A percentile compares a stretch with the other conserved stretches of the same genome.
Evolutionary conservation across 2,329 filamentous ascomycete genomes (phyloP).

Genomic region (Chalaropsis thielavioides): DNA sequence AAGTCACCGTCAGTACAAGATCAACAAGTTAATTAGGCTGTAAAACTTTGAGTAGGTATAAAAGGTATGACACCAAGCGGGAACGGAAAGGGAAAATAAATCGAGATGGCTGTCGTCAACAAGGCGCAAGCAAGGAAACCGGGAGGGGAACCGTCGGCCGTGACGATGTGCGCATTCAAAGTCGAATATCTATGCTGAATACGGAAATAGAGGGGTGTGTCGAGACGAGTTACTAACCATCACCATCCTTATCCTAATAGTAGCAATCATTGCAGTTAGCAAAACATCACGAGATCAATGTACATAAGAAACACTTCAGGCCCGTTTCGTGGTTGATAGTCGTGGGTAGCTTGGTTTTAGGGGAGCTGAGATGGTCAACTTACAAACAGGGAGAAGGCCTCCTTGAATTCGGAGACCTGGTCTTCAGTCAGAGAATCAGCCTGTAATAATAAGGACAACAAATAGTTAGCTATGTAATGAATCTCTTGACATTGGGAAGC

Average conservation of each 20-base stretch:
- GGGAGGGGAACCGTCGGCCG: neutral
- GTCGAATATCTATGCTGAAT: neutral
- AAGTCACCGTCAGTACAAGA: constrained; percentile 1
- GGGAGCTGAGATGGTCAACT: constrained; percentile 30
- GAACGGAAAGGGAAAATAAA: constrained; percentile 7
- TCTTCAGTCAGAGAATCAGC: constrained; percentile 98
- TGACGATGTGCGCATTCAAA: neutral
- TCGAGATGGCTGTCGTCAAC: neutral
- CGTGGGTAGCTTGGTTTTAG: neutral
- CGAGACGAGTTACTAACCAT: constrained; percentile 49
- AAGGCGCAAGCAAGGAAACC: neutral
- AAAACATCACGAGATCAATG: neutral
- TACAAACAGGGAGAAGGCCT: constrained; percentile 99
- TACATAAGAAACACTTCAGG: neutral
- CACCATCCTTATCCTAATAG: constrained; percentile 70
- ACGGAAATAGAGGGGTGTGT: neutral
- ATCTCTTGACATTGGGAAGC: constrained; percentile 8
- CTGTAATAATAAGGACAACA: constrained; percentile 32
- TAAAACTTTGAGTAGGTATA: constrained; percentile 20
- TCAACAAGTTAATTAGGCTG: neutral
- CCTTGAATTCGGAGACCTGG: constrained; percentile 99
- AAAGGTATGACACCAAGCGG: neutral
- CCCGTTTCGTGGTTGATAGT: neutral
- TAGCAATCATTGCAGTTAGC: constrained; percentile 21
- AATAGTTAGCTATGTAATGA: constrained; percentile 1